Conservation (phyloP, 2,329 filamentous ascomycete genomes). For the Grosmannia huntii region DNA sequence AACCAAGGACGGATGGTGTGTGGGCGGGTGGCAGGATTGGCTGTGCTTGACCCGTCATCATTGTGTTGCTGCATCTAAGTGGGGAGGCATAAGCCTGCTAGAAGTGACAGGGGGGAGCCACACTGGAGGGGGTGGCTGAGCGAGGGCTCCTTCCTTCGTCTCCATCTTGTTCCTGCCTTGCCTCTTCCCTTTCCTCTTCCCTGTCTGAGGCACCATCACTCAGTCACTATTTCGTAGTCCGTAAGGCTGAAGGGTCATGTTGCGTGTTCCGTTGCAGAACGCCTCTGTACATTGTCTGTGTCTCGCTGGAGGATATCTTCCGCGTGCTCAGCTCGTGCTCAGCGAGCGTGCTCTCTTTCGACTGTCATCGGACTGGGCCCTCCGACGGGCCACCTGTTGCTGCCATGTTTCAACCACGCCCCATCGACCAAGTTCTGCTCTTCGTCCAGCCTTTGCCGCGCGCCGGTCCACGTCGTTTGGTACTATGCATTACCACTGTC, state of each 20-base stretch:
- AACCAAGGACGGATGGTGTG: background rate
- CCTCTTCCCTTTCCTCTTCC: background rate
- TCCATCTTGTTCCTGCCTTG: background rate
- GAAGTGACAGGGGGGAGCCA: background rate
- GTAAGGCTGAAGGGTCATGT: too few relatives aligned
- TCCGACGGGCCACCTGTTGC: background rate
- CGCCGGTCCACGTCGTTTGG: background rate
- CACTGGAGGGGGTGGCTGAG: background rate
- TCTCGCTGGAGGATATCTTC: too few relatives aligned
- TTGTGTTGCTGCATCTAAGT: constrained; percentile 9
- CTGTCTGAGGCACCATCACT: background rate
- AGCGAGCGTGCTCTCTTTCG: too few relatives aligned
- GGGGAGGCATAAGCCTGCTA: constrained; percentile 8
- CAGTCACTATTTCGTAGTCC: background rate
- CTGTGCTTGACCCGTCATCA: constrained; percentile 3
- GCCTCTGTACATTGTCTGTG: too few relatives aligned
- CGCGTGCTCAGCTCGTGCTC: background rate
- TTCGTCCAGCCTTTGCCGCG: background rate
- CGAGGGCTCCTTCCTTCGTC: background rate
- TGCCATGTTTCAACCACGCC: background rate
- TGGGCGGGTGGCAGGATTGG: constrained; percentile 1
- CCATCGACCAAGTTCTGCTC: background rate
- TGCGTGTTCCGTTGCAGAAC: too few relatives aligned
- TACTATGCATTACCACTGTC: background rate
- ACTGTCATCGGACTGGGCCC: background rate